Evolutionary conservation across 2,329 filamentous ascomycete species (phyloP), one percentile per base, ranked within the genome.

Genomic region (Teratosphaeria gauchensis): DNA sequence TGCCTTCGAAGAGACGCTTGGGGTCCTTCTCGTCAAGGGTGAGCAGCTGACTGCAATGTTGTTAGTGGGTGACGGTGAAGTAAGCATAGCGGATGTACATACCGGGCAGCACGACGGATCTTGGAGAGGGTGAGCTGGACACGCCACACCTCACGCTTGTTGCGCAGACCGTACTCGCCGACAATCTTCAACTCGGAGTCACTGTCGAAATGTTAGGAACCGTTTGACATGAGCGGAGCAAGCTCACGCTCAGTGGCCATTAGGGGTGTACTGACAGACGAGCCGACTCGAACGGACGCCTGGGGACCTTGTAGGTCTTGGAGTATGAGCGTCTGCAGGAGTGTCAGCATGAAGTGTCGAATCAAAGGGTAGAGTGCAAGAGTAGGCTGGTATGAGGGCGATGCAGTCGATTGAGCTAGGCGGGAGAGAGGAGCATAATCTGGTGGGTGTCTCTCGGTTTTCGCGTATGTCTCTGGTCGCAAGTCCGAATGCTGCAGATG

Each of bases 111-210:
- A 96, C 94, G 94, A 92, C 94, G 94, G 76, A 99, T 99, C 88
- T 97, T 97, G 84, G 94, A 97, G 77, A 99, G 88, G 76, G 92
- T 96, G 80, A 99, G 88, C 86, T 90, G 88, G 82, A 99, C 94
- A 82, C 94, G 91, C 94, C 94, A 99, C 77, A 99, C 94, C 86
- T 99, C 94, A 85, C 94, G 92, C 91, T 99, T 99, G 86, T 99
- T 99, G 82, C 92, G 90, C 75, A 99, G 90, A 82, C 94, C 94
- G 85, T 95, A 99, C 84, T 99, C 94, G 82, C 94, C 94, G 75
- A 99, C 92, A 81, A 94, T 88, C 89, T 99, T 99, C 81, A 99
- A 83, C 84, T 99, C 94, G 76, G 92, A 90, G 84, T 99, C 94
- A 84, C 94, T 97, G 83, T 76, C 66, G 69, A 73, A 71, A 24